Evolutionary conservation across 805 yeast species (phyloP), one percentile per base, ranked within the genome.

Genomic region (Martiniozyma abietophila): DNA sequence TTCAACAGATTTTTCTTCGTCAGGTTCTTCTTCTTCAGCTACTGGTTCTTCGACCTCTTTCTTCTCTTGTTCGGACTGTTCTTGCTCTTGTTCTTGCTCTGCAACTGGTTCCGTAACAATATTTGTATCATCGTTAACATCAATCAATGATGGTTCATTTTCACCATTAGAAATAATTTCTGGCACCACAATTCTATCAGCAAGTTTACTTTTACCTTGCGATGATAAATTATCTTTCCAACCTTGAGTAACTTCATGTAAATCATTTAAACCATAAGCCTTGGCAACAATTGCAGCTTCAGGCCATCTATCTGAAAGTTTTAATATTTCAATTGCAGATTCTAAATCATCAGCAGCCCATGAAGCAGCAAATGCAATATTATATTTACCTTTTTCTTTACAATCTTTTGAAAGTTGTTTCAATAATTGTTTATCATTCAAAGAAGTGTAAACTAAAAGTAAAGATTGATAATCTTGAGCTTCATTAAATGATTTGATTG

Each of bases 281-380:
- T 69, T 64, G 24, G 81, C 81, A 44, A 92, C 71, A 42, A 92
- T 54, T 2, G 96, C 71, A 21, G 96, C 96, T 58, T 92, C 98
- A 2, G 94, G 67, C 39, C 65, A 66, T 53, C 94, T 73, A 25
- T 73, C 82, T 34, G 84, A 70, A 50, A 70, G 65, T 30, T 71
- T 65, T 47, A 92, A 68, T 44, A 92, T 63, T 16, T 73, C 71
- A 35, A 77, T 66, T 45, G 88, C 80, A 27, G 67, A 64, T 12
- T 62, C 59, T 25, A 74, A 64, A 51, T 85, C 81, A 25, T 94
- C 89, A 21, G 79, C 71, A 35, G 76, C 64, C 97, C 97, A 92
- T 56, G 76, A 76, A 9, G 95, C 80, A 53, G 83, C 85, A 65
- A 86, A 92, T 18, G 97, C 95, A 38, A 88, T 65, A 56, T 92